Evolutionary conservation across 2,329 filamentous ascomycete genomes (phyloP), one percentile per base, ranked within the genome.

Genomic region (Pezicula rhizophila): DNA sequence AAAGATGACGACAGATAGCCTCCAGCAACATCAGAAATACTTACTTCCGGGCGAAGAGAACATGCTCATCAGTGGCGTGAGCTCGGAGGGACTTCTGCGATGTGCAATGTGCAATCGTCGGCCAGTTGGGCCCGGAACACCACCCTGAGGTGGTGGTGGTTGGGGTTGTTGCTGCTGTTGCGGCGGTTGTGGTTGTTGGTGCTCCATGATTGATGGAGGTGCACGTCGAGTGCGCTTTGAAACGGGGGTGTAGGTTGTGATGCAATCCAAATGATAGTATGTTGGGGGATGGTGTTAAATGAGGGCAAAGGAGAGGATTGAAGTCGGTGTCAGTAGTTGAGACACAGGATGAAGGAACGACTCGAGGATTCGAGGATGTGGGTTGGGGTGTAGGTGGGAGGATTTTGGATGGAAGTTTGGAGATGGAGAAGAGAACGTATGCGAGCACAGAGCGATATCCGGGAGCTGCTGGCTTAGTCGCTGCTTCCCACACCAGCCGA

Each of bases 41-140:
- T 78, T 75, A 85, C 81, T 83, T 69, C 75, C 76, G 58, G 78
- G 77, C 57, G 52, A 57, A 23, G 57, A 61, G 70, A 80, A 89
- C 89, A 82, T 89, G 89, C 90, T 95, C 88, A 97, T 95, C 70
- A 97, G 76, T 57, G 92, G 93, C 51, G 92, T 97, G 70, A 97
- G 78, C 78, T 97, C 93, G 60, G 93, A 97, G 57, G 92, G 93
- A 74, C 90, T 96, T 71, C 92, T 85, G 67, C 92, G 87, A 76
- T 97, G 92, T 65, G 92, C 92, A 72, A 97, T 96, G 75, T 97
- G 91, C 68, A 97, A 82, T 68, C 91, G 86, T 67, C 92, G 90
- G 66, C 90, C 90, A 67, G 85, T 73, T 64, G 89, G 88, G 61
- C 89, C 90, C 67, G 75, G 75, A 52, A 82, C 78, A 63, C 79